Evolutionary conservation across 305 asterid species (phyloP).

Genomic region (Fraxinus ornus): DNA sequence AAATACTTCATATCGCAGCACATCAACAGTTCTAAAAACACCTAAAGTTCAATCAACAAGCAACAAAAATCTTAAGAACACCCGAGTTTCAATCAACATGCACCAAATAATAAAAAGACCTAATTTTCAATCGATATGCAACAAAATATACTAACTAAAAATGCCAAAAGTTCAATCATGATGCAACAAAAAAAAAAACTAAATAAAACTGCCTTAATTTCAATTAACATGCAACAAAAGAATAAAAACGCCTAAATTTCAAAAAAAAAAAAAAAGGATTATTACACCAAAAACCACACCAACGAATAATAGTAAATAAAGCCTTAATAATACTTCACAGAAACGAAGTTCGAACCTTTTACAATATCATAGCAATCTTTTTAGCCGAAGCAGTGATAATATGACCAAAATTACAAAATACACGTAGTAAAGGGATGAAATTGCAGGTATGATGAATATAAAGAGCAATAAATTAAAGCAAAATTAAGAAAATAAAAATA

Average conservation of each 20-base stretch:
- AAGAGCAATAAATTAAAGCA: not conserved
- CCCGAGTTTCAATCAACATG: conserved; percentile 9
- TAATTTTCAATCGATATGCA: conserved; percentile 9
- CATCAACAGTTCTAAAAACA: not conserved
- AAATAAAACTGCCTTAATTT: not conserved
- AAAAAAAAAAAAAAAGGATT: not conserved
- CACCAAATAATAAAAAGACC: not conserved
- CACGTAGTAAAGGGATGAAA: not conserved
- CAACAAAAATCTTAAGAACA: not conserved
- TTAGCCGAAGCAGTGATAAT: not conserved
- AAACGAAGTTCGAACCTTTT: not conserved
- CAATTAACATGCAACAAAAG: conserved; percentile 5
- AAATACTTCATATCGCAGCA: not conserved
- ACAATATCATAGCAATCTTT: not conserved
- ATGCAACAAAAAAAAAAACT: not conserved
- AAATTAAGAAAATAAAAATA: not conserved
- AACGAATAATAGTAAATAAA: conserved; percentile 1
- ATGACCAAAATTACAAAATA: not conserved
- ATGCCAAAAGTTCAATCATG: conserved; percentile 7
- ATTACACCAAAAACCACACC: conserved; percentile 1
- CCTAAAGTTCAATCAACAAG: not conserved
- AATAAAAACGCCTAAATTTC: not conserved
- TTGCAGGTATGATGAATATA: not conserved
- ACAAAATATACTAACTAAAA: not conserved
- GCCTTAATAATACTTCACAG: not conserved